Base-by-base conservation (phyloP, 768 basidiomycete genomes). In the Rhodosporidiobolus odoratus region DNA sequence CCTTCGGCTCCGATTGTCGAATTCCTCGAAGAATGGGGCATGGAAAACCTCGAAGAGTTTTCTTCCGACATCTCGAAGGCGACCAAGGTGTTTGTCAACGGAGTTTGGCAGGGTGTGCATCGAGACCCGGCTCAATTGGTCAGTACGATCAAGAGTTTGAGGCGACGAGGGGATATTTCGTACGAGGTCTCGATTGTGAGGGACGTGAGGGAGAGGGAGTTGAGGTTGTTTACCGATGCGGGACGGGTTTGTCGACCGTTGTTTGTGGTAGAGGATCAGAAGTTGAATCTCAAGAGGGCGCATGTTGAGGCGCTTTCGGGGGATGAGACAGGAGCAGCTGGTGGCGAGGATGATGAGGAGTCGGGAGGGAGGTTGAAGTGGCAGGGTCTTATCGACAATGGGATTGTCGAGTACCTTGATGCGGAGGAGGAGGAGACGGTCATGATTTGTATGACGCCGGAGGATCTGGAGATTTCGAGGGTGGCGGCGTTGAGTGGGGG, bases 371-470 rank as follows among this genome's bases (percentile, higher is more conserved):
- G 79, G 67, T 89, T 85, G 80, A 88, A 87, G 73, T 99, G 92
- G 92, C 86, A 89, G 63, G 84, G 89, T 38, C 81, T 99, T 62
- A 82, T 98, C 66, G 89, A 90, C 75, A 85, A 86, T 25, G 96
- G 96, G 68, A 86, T 96, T 52, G 86, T 99, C 69, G 96, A 99
- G 81, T 82, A 96, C 58, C 81, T 99, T 78, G 96, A 99, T 80
- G 95, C 96, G 0, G 96, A 98, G 79, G 96, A 99, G 80, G 96
- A 99, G 82, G 96, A 99, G 80, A 97, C 95, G 1, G 93, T 97
- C 65, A 95, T 99, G 91, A 99, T 99, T 71, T 92, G 91, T 62
- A 99, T 99, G 96, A 92, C 91, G 5, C 89, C 92, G 4, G 92
- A 97, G 77, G 96, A 98, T 79, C 80, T 99, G 62, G 92, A 96